Evolutionary conservation across 495 filamentous ascomycete genomes (phyloP), one percentile per base, ranked within the genome.

Genomic region (Neurospora tetrasperma): DNA sequence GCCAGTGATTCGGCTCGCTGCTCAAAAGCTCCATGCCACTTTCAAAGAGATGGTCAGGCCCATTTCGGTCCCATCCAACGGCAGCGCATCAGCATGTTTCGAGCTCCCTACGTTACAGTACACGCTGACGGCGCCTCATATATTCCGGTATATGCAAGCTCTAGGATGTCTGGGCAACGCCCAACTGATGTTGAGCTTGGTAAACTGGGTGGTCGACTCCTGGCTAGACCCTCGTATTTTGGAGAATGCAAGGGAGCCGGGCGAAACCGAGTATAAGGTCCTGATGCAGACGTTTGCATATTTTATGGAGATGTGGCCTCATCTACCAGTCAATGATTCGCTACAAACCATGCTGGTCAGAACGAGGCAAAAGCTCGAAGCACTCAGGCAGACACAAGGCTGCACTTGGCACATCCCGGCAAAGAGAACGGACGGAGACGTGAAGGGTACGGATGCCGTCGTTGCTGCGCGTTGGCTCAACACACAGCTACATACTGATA

Each of bases 141-240:
- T 84, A 3, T 77, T 78, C 48, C 59, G 73, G 11, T 85, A 84
- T 69, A 84, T 85, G 80, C 71, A 76, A 41, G 77, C 80, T 20
- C 73, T 85, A 31, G 82, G 74, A 2, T 78, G 76, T 39, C 76
- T 83, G 35, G 80, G 78, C 35, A 80, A 84, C 43, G 46, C 44
- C 10, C 16, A 68, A 2, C 78, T 74, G 41, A 84, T 85, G 83
- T 77, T 80, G 35, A 73, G 75, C 8, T 69, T 84, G 7, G 72
- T 84, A 70, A 71, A 79, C 46, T 85, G 84, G 84, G 78, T 84
- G 59, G 40, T 84, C 4, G 78, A 80, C 62, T 73, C 76, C 2
- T 82, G 79, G 79, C 74, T 77, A 38, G 68, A 74, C 46, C 70
- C 71, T 59, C 72, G 78, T 71, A 39, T 84, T 0, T 76, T 79